phyloP scores from a whole-genome alignment of 2,329 filamentous ascomycete genomes.

The Aspergillus persii region DNA sequence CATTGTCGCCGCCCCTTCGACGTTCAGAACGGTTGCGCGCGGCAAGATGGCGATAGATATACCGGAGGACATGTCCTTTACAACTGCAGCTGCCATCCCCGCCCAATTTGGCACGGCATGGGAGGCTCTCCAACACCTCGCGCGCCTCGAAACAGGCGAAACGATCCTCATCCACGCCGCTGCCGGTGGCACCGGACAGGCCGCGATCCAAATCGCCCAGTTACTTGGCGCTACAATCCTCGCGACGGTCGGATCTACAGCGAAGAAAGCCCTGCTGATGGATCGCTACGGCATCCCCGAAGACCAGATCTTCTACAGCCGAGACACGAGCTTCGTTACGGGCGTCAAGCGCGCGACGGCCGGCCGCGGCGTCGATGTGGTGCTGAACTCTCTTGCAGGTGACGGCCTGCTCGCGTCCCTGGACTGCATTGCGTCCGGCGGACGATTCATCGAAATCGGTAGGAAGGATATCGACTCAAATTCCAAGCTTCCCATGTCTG shows the following conservation, averaged over 20 bases:
- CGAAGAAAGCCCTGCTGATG: slow-evolving; percentile 26
- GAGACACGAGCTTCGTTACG: slow-evolving; percentile 21
- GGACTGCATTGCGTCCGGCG: background rate
- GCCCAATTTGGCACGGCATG: slow-evolving; percentile 18
- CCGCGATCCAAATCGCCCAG: slow-evolving; percentile 26
- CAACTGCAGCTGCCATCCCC: background rate
- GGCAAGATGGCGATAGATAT: background rate
- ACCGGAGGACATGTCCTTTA: background rate
- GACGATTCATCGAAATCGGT: slow-evolving; percentile 20
- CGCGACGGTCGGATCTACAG: slow-evolving; percentile 24
- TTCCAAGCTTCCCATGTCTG: slow-evolving; percentile 15
- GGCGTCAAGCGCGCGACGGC: slow-evolving; percentile 19
- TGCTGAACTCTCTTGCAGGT: background rate
- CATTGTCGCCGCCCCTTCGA: background rate
- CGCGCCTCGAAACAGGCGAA: slow-evolving; percentile 18
- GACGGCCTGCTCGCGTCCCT: background rate
- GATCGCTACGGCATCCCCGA: slow-evolving; percentile 20
- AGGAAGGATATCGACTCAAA: slow-evolving; percentile 9
- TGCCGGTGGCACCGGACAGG: slow-evolving; percentile 30
- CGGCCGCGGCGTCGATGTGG: slow-evolving; percentile 23
- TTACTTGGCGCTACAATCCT: slow-evolving; percentile 23
- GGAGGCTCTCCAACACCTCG: slow-evolving; percentile 16
- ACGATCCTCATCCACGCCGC: slow-evolving; percentile 27
- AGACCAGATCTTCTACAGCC: slow-evolving; percentile 27
- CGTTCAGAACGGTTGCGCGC: background rate